These are phyloP conservation scores for Leptographium galeiforme DNA, from an alignment of 2,329 filamentous ascomycete species.

Conservation along the genomic window DNA sequence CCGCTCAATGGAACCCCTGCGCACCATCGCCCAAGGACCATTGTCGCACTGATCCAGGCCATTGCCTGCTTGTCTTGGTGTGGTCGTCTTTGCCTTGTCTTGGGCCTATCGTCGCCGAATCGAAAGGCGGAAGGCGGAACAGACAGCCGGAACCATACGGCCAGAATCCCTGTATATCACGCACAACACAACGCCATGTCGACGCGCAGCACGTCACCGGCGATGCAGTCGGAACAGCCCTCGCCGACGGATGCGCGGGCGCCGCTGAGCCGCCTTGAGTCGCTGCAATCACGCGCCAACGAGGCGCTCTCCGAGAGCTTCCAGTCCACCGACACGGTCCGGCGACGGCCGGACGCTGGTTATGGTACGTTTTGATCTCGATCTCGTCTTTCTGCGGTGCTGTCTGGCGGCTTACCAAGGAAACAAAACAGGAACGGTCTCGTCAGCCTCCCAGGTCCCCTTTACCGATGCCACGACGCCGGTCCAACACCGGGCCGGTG, in stretches of 20 bases:
- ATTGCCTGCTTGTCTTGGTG: no score
- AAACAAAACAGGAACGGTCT: background rate
- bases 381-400: background rate
- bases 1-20: no score
- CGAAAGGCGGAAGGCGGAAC: no score
- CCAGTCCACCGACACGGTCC: conserved; percentile 46
- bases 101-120: no score
- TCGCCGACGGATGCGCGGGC: conserved; percentile 5
- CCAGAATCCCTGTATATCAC: no score
- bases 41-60: no score
- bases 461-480: conserved; percentile 8
- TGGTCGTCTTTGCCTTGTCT: no score
- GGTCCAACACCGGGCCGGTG: conserved; percentile 23
- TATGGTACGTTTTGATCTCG: conserved; percentile 35
- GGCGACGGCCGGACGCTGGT: conserved; percentile 38
- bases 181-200: background rate
- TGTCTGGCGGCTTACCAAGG: conserved; percentile 10
- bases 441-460: background rate
- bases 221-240: background rate
- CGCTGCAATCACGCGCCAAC: background rate
- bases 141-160: no score
- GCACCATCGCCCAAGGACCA: no score
- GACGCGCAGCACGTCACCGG: background rate
- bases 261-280: background rate
- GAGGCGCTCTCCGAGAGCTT: conserved; percentile 39